These are phyloP conservation scores for Colletotrichum tanaceti DNA, from an alignment of 2,329 filamentous ascomycete genomes.

Conservation along the genomic window DNA sequence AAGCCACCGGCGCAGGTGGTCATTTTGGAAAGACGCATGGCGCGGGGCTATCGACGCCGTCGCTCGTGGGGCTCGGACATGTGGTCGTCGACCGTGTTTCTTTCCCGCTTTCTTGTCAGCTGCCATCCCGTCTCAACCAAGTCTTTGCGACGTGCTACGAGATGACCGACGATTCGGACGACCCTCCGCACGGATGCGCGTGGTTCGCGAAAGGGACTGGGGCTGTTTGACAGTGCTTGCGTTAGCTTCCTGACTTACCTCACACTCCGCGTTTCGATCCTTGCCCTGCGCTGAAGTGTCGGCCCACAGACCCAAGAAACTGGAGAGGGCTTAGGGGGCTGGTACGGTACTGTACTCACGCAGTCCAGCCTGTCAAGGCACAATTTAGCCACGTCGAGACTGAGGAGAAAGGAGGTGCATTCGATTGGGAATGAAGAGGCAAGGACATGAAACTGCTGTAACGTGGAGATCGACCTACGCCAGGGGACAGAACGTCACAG, in stretches of 20 bases:
- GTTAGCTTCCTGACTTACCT: conserved; percentile 13
- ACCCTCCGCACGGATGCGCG: conserved; percentile 9
- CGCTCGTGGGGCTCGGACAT: conserved; percentile 23
- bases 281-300: conserved; percentile 31
- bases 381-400: conserved; percentile 22
- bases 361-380: neutral
- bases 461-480: conserved; percentile 38
- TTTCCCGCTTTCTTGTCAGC: conserved; percentile 24
- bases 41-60: conserved; percentile 36
- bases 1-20: conserved; percentile 37
- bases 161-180: conserved; percentile 15
- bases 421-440: conserved; percentile 32
- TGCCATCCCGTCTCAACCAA: conserved; percentile 36
- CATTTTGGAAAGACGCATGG: conserved; percentile 26
- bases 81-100: conserved; percentile 33
- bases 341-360: neutral
- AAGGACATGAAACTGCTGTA: conserved; percentile 33
- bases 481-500: conserved; percentile 29
- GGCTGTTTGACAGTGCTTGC: conserved; percentile 30
- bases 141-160: conserved; percentile 3
- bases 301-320: conserved; percentile 15
- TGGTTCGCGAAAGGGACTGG: conserved; percentile 2
- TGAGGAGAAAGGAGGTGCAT: conserved; percentile 20
- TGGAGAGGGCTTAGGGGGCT: conserved; percentile 3
- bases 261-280: conserved; percentile 25